Conservation (phyloP, 2,329 filamentous ascomycete genomes). For the Verticillium nubilum region DNA sequence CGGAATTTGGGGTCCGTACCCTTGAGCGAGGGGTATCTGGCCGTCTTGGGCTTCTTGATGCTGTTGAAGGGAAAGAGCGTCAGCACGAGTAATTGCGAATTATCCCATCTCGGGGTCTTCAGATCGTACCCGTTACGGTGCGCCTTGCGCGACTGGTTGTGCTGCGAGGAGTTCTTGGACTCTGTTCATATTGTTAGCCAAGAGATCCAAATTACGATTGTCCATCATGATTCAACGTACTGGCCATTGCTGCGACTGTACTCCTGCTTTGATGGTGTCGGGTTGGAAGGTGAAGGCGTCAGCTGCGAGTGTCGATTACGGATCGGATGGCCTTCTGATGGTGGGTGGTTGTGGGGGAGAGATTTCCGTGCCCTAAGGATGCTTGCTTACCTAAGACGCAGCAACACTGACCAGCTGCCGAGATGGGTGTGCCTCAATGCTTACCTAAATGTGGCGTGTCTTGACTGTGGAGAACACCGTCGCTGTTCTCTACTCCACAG, state of each 20-base stretch:
- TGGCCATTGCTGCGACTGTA: constrained; percentile 32
- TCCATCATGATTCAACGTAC: constrained; percentile 21
- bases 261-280: neutral
- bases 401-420: no score
- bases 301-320: neutral
- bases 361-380: constrained; percentile 16
- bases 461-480: no score
- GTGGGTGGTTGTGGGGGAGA: constrained; percentile 10
- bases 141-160: constrained; percentile 97
- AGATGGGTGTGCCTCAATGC: no score
- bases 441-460: no score
- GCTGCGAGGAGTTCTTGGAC: constrained; percentile 99
- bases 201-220: no score
- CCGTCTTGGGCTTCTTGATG: constrained; percentile 99
- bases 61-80: constrained; percentile 38
- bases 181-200: constrained; percentile 48
- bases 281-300: neutral
- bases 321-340: neutral
- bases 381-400: neutral
- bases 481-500: no score
- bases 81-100: neutral
- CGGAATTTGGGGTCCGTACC: constrained; percentile 99
- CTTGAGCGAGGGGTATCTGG: constrained; percentile 97
- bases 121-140: constrained; percentile 92
- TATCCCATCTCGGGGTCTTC: neutral